Base-by-base conservation (phyloP, 495 filamentous ascomycete genomes). In the Penicillium pancosmium region DNA sequence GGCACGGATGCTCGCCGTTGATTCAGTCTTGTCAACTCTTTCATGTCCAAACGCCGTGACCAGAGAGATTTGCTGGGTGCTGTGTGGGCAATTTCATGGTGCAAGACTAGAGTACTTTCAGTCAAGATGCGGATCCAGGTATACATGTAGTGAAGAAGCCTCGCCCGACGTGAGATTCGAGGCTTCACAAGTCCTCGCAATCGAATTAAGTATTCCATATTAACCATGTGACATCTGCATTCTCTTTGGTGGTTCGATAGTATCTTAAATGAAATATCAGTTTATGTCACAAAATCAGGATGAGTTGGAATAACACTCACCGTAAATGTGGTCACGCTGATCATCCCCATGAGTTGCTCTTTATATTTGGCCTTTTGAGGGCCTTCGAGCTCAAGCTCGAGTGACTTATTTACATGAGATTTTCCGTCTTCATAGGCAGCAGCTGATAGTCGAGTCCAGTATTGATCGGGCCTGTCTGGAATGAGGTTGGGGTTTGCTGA, bases 311-410 rank as follows among this genome's bases (percentile, higher is more conserved):
- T 21, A 27, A 27, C 5, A 16, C 65, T 60, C 55, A 76, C 73
- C 2, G 73, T 65, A 54, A 64, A 74, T 38, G 68, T 62, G 4
- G 66, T 69, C 40, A 76, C 43, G 18, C 62, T 68, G 27, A 62
- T 70, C 2, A 66, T 61, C 5, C 71, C 71, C 73, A 76, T 76
- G 36, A 76, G 44, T 33, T 76, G 73, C 18, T 76, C 73, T 54
- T 76, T 76, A 23, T 74, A 76, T 48, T 76, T 76, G n/a, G 71
- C 69, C 38, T 68, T 69, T 44, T 71, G 74, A 4, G 68, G 60
- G 5, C 65, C 63, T 6, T 63, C 50, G 0, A 59, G 68, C 47
- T 76, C 73, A 9, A 63, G 34, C 19, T 68, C 64, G 16, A 76
- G 35, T 2, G 71, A 76, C 3, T 55, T 57, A 44, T 73, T 64